Conservation (phyloP, 2,329 filamentous ascomycete species). For the Fusarium austroafricanum region DNA sequence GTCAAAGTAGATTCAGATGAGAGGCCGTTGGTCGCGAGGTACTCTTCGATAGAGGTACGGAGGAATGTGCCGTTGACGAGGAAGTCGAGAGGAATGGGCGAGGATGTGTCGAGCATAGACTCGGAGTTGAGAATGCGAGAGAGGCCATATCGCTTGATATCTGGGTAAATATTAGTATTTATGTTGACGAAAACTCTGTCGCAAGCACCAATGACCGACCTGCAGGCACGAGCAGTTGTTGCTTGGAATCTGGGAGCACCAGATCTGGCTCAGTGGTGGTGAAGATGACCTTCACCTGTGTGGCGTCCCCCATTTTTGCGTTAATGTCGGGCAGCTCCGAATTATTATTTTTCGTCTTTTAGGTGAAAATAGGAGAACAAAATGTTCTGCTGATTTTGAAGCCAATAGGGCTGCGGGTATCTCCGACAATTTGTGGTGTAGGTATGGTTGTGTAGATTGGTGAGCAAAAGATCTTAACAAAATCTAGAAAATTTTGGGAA, state of each 20-base stretch:
- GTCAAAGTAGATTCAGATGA: conserved; percentile 88
- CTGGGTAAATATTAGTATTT: conserved; percentile 50
- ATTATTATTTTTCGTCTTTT: background rate
- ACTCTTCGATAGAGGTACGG: conserved; percentile 88
- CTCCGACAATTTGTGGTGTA: conserved; percentile 11
- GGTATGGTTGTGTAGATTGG: conserved; percentile 11
- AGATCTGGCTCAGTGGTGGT: conserved; percentile 72
- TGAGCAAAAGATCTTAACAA: conserved; percentile 31
- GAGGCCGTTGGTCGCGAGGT: conserved; percentile 85
- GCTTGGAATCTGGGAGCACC: conserved; percentile 71
- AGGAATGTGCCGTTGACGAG: conserved; percentile 94
- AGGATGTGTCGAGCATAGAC: conserved; percentile 73
- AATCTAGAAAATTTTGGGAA: conserved; percentile 45
- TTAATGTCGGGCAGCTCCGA: background rate
- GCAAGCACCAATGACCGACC: conserved; percentile 51
- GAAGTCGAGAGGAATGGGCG: conserved; percentile 88
- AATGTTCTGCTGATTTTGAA: conserved; percentile 10
- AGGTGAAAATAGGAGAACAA: background rate
- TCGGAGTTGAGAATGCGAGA: conserved; percentile 78
- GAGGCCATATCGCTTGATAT: conserved; percentile 76
- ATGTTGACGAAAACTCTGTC: background rate
- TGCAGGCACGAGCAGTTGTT: conserved; percentile 71
- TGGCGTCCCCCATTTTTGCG: conserved; percentile 54
- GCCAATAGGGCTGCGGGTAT: conserved; percentile 32
- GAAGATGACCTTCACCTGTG: conserved; percentile 75